Percentiles rank a stretch among this genome's conserved stretches.
These are phyloP conservation scores for Acanthamoeba healyi DNA, from an alignment of 208 protist genomes.

Conservation along the genomic window DNA sequence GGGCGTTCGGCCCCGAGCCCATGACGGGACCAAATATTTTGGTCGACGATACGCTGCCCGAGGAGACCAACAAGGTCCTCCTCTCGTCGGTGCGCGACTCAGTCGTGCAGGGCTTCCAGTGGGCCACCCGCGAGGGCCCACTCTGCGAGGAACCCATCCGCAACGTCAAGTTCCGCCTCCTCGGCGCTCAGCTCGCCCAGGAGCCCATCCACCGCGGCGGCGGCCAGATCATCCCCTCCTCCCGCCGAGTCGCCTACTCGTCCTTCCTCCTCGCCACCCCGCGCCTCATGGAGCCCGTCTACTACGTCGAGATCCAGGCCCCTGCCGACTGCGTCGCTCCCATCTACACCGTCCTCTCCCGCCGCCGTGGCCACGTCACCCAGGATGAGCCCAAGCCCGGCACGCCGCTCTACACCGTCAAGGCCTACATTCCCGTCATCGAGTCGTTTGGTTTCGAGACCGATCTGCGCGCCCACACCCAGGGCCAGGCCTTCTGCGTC, in stretches of 20 bases:
- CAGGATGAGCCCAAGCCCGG: constrained; percentile 95
- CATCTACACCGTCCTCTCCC: constrained; percentile 90
- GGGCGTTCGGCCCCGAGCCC: constrained; percentile 94
- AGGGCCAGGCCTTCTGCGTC: constrained; percentile 96
- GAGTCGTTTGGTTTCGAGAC: constrained; percentile 99
- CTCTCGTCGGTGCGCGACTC: constrained; percentile 86
- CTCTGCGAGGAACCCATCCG: constrained; percentile 97
- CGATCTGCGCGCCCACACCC: constrained; percentile 97
- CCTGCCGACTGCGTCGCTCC: constrained; percentile 92
- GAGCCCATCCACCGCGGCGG: constrained; percentile 88
- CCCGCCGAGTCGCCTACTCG: constrained; percentile 95
- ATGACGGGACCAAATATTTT: constrained; percentile 95
- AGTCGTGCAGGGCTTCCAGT: constrained; percentile 94
- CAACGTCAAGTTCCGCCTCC: constrained; percentile 93
- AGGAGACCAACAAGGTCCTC: constrained; percentile 85
- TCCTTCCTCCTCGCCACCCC: constrained; percentile 95
- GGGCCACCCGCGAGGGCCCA: constrained; percentile 96
- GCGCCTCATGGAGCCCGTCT: constrained; percentile 99
- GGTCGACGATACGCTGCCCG: constrained; percentile 97
- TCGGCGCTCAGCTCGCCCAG: constrained; percentile 90
- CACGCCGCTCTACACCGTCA: constrained; percentile 96
- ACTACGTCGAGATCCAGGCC: constrained; percentile 95
- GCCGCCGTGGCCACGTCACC: constrained; percentile 93
- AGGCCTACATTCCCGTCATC: constrained; percentile 96
- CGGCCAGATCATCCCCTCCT: constrained; percentile 94